These are phyloP conservation scores for Anisodus tanguticus DNA, from an alignment of 257 asterid genomes.

Conservation along the genomic window DNA sequence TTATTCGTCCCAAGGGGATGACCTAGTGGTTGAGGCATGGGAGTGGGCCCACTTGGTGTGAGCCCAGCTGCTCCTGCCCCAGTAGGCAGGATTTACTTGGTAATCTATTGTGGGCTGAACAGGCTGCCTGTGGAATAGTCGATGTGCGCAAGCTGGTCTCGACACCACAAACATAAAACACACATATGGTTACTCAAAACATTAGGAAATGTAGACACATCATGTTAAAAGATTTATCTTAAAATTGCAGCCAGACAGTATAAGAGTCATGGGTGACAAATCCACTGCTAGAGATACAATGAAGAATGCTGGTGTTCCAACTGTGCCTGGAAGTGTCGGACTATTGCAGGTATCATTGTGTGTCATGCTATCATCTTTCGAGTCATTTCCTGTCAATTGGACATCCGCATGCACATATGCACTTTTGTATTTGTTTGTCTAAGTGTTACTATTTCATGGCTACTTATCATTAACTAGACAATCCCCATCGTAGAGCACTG, in stretches of 20 bases:
- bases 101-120: not conserved
- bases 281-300: conserved; percentile 99
- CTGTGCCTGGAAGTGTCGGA: conserved; percentile 99
- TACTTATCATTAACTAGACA: not conserved
- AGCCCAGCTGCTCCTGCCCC: not conserved
- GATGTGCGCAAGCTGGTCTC: not conserved
- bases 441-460: not conserved
- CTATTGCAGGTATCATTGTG: conserved; percentile 63
- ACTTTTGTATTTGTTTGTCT: not conserved
- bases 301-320: conserved; percentile 99
- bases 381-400: conserved; percentile 12
- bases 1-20: not conserved
- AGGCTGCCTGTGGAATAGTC: not conserved
- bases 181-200: conserved; percentile 6
- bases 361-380: conserved; percentile 25
- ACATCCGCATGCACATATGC: not conserved
- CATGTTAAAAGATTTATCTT: conserved; percentile 21
- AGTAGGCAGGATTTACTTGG: not conserved
- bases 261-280: conserved; percentile 98
- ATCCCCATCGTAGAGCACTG: conserved; percentile 66
- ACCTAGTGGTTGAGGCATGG: not conserved
- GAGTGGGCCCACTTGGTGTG: not conserved
- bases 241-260: conserved; percentile 87
- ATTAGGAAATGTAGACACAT: conserved; percentile 3
- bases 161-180: not conserved